Evolutionary conservation across 2,329 filamentous ascomycete genomes (phyloP).

Genomic region (Ceratocystis albifundus): DNA sequence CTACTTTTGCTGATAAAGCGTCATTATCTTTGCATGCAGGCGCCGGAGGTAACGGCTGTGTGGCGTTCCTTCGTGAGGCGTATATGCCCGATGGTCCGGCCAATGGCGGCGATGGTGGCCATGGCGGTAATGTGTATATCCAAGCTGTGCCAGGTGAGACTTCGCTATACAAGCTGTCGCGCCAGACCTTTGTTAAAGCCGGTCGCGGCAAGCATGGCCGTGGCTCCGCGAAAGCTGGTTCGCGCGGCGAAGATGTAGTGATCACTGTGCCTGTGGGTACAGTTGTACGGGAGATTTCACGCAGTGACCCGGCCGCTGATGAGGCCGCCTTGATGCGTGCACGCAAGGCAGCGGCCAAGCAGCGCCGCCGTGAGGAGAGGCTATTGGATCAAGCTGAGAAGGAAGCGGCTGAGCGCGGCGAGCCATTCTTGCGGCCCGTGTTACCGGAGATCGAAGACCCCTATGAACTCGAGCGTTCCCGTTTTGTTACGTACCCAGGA

Average conservation of each 20-base stretch:
- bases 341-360: constrained; percentile 30
- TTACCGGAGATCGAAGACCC: constrained; percentile 26
- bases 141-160: constrained; percentile 86
- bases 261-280: constrained; percentile 90
- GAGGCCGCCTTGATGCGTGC: constrained; percentile 37
- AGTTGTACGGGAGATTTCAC: constrained; percentile 68
- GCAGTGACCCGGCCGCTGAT: constrained; percentile 64
- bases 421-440: constrained; percentile 22
- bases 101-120: constrained; percentile 89
- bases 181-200: constrained; percentile 62
- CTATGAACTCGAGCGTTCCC: constrained; percentile 46
- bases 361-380: constrained; percentile 28
- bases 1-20: constrained; percentile 80
- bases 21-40: constrained; percentile 67
- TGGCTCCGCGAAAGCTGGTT: constrained; percentile 61
- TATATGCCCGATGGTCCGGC: constrained; percentile 79
- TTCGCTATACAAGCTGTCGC: constrained; percentile 79
- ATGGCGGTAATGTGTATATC: constrained; percentile 85
- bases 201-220: constrained; percentile 67
- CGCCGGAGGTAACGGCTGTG: constrained; percentile 77
- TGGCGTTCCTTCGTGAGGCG: constrained; percentile 86
- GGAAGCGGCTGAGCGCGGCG: constrained; percentile 19
- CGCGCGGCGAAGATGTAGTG: constrained; percentile 73
- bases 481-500: constrained; percentile 81
- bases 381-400: constrained; percentile 30